These are phyloP conservation scores for Lachancea cidri DNA, from an alignment of 805 yeast species.

Conservation along the genomic window DNA sequence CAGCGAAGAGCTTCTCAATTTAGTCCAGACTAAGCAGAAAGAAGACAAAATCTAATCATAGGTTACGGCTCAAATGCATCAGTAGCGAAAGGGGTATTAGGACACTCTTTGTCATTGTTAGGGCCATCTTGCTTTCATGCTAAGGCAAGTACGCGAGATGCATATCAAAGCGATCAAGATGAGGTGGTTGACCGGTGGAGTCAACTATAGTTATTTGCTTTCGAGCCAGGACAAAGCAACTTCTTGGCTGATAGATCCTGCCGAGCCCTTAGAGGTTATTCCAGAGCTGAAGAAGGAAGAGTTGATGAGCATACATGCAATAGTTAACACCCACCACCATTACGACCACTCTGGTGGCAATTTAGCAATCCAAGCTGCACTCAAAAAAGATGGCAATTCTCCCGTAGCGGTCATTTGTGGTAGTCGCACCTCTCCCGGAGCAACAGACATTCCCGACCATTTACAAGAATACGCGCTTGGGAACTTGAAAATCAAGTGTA, in stretches of 20 bases:
- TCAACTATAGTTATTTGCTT: constrained; percentile 76
- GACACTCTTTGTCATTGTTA: neutral
- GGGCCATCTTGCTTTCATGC: neutral
- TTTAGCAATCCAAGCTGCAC: constrained; percentile 27
- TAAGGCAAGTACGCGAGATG: constrained; percentile 48
- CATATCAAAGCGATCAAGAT: constrained; percentile 77
- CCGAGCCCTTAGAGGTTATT: constrained; percentile 69
- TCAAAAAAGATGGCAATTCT: constrained; percentile 33
- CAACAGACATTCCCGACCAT: constrained; percentile 64
- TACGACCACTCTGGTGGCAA: constrained; percentile 94
- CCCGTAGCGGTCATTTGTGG: constrained; percentile 76
- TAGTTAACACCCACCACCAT: constrained; percentile 96
- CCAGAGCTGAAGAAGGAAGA: constrained; percentile 40
- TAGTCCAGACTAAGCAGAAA: neutral
- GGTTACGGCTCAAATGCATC: neutral
- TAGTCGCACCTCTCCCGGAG: constrained; percentile 43
- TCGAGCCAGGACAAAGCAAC: constrained; percentile 53
- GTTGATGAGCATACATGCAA: constrained; percentile 53
- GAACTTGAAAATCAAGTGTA: constrained; percentile 61
- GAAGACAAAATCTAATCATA: neutral
- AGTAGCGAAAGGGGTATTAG: neutral
- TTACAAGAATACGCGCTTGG: constrained; percentile 47
- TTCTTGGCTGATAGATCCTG: constrained; percentile 90
- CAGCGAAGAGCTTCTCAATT: no score
- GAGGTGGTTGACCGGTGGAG: constrained; percentile 92